phyloP scores from a whole-genome alignment of 495 filamentous ascomycete genomes.

The Penicillium chermesinum region DNA sequence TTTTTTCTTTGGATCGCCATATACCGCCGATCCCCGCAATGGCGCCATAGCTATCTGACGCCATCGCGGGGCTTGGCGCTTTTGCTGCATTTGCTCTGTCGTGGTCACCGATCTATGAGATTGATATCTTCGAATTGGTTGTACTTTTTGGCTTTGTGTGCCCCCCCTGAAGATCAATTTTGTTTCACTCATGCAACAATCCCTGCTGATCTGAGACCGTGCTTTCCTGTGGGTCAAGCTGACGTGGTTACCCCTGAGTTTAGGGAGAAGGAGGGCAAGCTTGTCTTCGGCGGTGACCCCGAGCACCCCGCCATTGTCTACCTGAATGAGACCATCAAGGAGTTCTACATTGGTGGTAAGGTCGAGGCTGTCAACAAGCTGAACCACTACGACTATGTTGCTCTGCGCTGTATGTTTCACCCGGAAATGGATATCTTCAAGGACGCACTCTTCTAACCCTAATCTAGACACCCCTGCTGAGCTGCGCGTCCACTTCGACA shows the following conservation, averaged over 20 bases:
- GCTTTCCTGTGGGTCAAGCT: slow-evolving; percentile 24
- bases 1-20: neutral
- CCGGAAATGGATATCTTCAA: neutral
- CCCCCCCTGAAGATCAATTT: too few species aligned
- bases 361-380: slow-evolving; percentile 89
- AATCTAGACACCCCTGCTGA: slow-evolving; percentile 82
- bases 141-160: too few species aligned
- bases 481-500: slow-evolving; percentile 94
- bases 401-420: slow-evolving; percentile 72
- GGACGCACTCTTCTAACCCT: neutral
- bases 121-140: neutral
- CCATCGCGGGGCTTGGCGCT: neutral
- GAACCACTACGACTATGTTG: slow-evolving; percentile 98
- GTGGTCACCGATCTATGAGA: neutral
- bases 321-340: slow-evolving; percentile 70
- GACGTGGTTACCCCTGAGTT: slow-evolving; percentile 33
- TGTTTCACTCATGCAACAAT: neutral
- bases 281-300: slow-evolving; percentile 91
- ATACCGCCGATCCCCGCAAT: slow-evolving; percentile 4
- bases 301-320: slow-evolving; percentile 92
- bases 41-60: neutral
- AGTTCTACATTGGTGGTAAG: slow-evolving; percentile 93
- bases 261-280: slow-evolving; percentile 80
- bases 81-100: neutral
- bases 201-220: slow-evolving; percentile 2